These are phyloP conservation scores for Eutrema japonicum DNA, from an alignment of 345 rosid species.

Conservation along the genomic window DNA sequence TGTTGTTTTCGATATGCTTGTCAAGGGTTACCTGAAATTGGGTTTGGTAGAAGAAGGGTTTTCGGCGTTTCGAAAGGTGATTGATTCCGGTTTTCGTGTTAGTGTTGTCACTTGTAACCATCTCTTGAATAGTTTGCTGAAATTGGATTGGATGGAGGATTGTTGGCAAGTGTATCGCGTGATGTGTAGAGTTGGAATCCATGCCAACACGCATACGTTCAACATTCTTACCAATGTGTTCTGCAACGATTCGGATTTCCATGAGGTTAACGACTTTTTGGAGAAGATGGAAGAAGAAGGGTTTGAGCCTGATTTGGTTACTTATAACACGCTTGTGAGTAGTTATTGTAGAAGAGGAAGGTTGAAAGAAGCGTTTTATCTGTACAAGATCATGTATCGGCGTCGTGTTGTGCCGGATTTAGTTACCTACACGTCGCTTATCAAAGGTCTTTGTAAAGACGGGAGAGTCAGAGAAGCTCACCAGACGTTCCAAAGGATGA, in stretches of 20 bases:
- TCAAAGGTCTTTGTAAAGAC: conserved; percentile 82
- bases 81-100: conserved; percentile 60
- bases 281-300: conserved; percentile 99
- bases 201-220: conserved; percentile 67
- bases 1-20: conserved; percentile 67
- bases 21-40: conserved; percentile 60
- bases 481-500: conserved; percentile 75
- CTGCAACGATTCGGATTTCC: conserved; percentile 55
- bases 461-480: conserved; percentile 80
- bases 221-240: conserved; percentile 77
- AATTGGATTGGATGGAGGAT: conserved; percentile 49
- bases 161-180: conserved; percentile 79
- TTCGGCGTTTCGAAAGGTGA: conserved; percentile 48
- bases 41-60: conserved; percentile 57
- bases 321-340: conserved; percentile 79
- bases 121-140: conserved; percentile 75
- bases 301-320: conserved; percentile 84
- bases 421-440: conserved; percentile 74
- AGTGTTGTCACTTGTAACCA: conserved; percentile 76
- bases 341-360: conserved; percentile 75
- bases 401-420: conserved; percentile 76
- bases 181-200: conserved; percentile 68
- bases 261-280: conserved; percentile 67
- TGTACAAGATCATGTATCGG: conserved; percentile 75
- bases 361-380: conserved; percentile 74